Evolutionary conservation across 83 land plant genomes (phyloP), one percentile per base, ranked within the genome.

Genomic region (Thuja plicata): DNA sequence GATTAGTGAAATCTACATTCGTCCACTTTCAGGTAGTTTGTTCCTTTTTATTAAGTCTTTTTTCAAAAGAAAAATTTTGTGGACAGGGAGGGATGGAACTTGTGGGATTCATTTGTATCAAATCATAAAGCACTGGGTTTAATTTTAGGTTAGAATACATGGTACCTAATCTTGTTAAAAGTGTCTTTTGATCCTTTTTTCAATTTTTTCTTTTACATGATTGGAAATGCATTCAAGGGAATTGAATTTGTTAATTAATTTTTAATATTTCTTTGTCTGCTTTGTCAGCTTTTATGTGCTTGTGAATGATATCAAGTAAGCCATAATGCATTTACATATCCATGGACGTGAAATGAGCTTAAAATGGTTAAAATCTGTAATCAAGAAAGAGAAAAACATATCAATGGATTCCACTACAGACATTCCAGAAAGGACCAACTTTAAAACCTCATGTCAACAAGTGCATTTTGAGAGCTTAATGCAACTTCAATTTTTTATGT

Each of bases 1-100:
- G 96, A 90, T 94, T 94, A 77, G 98, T 96, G 88, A 98, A 94
- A 87, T 91, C 98, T 37, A 96, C 99, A 62, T 93, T 96, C 41
- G 97, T 96, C 76, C 99, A 98, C 92, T 98, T 98, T 90, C 99
- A 98, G 99, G 99, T 96, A 73, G 76, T 27, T 57, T 60, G 66
- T 60, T 60, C 66, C 66, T 60, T 60, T 60, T 17, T 60, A 60
- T 19, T 60, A 60, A n/a, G n/a, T n/a, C n/a, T n/a, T n/a, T n/a
- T n/a, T n/a, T n/a, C n/a, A n/a, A n/a, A n/a, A n/a, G n/a, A 60
- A n/a, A n/a, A n/a, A n/a, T 19, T 60, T 27, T 60, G 66, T 60
- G 66, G 27, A 60, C 66, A 60, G 66, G 66, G 24, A 60, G 7
- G 21, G 24, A 60, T 3, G 24, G 66, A 19, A 60, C 24, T 21